Evolutionary conservation across 345 rosid genomes (phyloP).

Genomic region (Fremontodendron californicum): DNA sequence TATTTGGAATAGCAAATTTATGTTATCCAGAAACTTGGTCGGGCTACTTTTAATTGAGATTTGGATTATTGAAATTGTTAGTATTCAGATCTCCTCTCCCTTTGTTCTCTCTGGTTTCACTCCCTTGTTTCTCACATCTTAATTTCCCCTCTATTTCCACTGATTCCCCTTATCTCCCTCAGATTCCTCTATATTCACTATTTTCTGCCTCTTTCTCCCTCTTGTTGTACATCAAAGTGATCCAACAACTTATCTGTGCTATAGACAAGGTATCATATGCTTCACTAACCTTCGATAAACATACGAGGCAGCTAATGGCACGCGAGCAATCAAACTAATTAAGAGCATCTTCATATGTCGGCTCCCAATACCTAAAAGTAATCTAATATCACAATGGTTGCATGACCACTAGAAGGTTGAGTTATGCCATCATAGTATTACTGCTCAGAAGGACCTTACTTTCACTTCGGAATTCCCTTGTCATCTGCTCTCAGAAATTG

Average conservation of each 20-base stretch:
- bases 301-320: slow-evolving; percentile 84
- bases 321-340: slow-evolving; percentile 84
- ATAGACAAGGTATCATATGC: slow-evolving; percentile 14
- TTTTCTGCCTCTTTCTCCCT: background rate
- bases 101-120: background rate
- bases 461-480: slow-evolving; percentile 80
- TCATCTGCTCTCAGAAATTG: slow-evolving; percentile 94
- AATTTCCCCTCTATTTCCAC: background rate
- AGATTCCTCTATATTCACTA: background rate
- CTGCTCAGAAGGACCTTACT: slow-evolving; percentile 42
- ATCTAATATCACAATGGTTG: slow-evolving; percentile 14
- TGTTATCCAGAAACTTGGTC: background rate
- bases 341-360: slow-evolving; percentile 87
- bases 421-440: slow-evolving; percentile 12
- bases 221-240: background rate
- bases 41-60: background rate
- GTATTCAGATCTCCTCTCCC: background rate
- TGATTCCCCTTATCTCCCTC: background rate
- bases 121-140: background rate
- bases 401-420: slow-evolving; percentile 17
- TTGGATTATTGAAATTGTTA: background rate
- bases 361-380: slow-evolving; percentile 87
- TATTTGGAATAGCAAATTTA: background rate
- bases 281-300: slow-evolving; percentile 77
- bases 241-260: background rate